A percentile compares a stretch with the other conserved stretches of the same genome.
phyloP scores from a whole-genome alignment of 805 yeast species.

The Metschnikowia lunata region DNA sequence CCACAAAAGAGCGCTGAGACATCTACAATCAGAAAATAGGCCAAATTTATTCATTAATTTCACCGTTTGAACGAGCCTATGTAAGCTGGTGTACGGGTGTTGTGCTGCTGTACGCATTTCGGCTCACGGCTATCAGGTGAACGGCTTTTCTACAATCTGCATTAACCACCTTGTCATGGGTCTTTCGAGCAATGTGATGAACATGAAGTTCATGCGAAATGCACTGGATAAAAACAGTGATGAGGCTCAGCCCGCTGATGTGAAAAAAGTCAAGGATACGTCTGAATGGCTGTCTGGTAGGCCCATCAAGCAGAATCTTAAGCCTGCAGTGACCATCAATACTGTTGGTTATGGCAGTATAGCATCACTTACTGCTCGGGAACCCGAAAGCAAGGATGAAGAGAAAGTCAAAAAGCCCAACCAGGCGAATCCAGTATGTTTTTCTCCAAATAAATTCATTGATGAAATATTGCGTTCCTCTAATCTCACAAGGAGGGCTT shows the following conservation, averaged over 20 bases:
- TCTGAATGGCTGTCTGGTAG: slow-evolving; percentile 50
- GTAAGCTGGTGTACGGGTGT: background rate
- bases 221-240: slow-evolving; percentile 36
- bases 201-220: slow-evolving; percentile 65
- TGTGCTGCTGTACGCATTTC: too few relatives aligned
- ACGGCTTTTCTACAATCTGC: background rate
- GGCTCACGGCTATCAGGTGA: too few relatives aligned
- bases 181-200: slow-evolving; percentile 65
- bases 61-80: background rate
- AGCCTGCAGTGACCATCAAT: slow-evolving; percentile 20
- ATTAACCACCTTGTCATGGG: slow-evolving; percentile 8
- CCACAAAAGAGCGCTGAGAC: too few relatives aligned
- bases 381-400: slow-evolving; percentile 1
- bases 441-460: too few relatives aligned
- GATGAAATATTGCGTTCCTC: too few relatives aligned
- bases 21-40: too few relatives aligned
- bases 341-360: slow-evolving; percentile 42
- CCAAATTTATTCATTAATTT: background rate
- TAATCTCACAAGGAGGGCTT: too few relatives aligned
- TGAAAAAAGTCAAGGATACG: slow-evolving; percentile 41
- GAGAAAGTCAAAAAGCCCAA: too few relatives aligned
- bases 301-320: slow-evolving; percentile 23
- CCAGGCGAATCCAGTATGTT: too few relatives aligned
- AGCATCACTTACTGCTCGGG: slow-evolving; percentile 11
- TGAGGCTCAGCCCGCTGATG: slow-evolving; percentile 21